A percentile compares a stretch with the other conserved stretches of the same genome.
Evolutionary conservation across 2,329 filamentous ascomycete genomes (phyloP).

Genomic region (Dactylellina haptotyla): DNA sequence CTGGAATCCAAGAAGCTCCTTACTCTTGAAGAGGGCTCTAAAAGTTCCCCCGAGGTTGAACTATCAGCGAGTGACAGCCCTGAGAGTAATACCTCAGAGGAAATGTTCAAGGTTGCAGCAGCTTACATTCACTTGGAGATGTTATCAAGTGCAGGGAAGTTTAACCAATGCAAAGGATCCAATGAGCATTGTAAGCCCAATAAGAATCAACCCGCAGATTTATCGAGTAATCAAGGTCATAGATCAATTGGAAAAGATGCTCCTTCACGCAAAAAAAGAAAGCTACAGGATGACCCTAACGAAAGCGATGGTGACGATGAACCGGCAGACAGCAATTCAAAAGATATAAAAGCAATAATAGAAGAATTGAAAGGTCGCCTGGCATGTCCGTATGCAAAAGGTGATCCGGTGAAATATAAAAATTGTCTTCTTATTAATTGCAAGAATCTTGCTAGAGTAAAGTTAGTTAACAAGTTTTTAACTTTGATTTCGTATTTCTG

Average conservation of each 20-base stretch:
- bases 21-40: background rate
- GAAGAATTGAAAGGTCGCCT: conserved; percentile 3
- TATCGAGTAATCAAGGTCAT: background rate
- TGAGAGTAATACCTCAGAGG: conserved; percentile 2
- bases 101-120: background rate
- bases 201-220: background rate
- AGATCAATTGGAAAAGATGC: background rate
- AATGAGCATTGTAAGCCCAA: background rate
- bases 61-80: background rate
- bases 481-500: background rate
- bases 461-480: background rate
- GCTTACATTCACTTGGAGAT: background rate
- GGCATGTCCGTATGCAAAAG: conserved; percentile 6
- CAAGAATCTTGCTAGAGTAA: background rate
- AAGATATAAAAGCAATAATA: background rate
- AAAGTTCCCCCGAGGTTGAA: background rate
- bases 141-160: background rate
- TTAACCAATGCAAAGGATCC: background rate
- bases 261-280: conserved; percentile 3
- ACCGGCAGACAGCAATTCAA: background rate
- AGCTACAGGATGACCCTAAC: background rate
- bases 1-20: background rate
- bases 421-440: background rate
- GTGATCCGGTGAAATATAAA: background rate
- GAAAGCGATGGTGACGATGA: background rate